Percentiles rank a stretch among this genome's conserved stretches.
Conservation (phyloP, 306 rosid genomes). For the Prunus dulcis region DNA sequence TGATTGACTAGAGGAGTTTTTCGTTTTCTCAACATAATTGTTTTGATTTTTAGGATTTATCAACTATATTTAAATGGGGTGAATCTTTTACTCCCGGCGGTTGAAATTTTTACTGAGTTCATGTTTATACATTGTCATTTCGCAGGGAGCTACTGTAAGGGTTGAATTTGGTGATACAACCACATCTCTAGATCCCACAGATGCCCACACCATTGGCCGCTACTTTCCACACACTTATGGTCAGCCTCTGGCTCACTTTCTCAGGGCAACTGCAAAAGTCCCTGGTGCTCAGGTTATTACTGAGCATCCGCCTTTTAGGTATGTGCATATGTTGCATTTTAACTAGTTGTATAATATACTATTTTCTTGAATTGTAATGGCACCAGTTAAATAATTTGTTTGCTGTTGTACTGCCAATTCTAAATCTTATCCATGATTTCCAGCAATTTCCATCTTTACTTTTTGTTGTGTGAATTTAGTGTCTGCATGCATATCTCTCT, state of each 20-base stretch:
- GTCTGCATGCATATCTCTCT: too few relatives aligned
- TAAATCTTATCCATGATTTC: too few relatives aligned
- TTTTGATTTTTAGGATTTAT: neutral
- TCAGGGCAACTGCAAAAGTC: constrained; percentile 85
- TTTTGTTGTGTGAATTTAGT: too few relatives aligned
- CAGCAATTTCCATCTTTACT: too few relatives aligned
- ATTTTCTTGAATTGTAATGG: neutral
- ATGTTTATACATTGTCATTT: neutral
- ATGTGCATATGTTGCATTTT: neutral
- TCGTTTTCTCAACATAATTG: neutral
- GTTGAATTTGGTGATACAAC: constrained; percentile 94
- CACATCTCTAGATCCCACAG: constrained; percentile 70
- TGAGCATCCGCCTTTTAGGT: constrained; percentile 77
- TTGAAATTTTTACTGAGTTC: neutral
- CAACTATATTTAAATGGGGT: neutral
- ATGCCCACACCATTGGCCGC: constrained; percentile 54
- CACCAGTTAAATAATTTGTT: neutral
- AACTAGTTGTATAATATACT: too few relatives aligned
- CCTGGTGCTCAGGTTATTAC: constrained; percentile 92
- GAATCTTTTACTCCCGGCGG: neutral
- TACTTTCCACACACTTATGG: constrained; percentile 77
- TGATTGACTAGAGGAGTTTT: neutral
- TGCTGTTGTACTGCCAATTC: neutral
- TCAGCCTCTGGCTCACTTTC: constrained; percentile 96
- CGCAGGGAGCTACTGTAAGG: constrained; percentile 90